phyloP scores from a whole-genome alignment of 2,329 filamentous ascomycete species.

The Coniochaeta pulveracea region DNA sequence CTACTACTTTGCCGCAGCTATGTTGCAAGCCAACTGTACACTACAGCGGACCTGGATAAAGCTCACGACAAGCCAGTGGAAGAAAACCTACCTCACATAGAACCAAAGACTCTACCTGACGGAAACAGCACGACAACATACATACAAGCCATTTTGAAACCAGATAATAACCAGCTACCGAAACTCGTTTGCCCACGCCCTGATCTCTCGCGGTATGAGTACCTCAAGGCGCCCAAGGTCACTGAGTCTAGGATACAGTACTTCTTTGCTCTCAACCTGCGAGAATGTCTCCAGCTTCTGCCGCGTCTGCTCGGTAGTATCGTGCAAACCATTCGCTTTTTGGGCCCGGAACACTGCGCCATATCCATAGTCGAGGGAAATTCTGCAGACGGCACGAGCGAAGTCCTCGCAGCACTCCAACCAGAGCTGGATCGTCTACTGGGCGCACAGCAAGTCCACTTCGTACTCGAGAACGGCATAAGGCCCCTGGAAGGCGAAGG shows the following conservation, averaged over 20 bases:
- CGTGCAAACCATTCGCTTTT: conserved; percentile 3
- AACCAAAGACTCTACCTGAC: too few species aligned
- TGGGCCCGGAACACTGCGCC: conserved; percentile 4
- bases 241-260: background rate
- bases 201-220: background rate
- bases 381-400: conserved; percentile 1
- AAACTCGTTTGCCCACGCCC: background rate
- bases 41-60: too few species aligned
- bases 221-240: background rate
- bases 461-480: background rate
- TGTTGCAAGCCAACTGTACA: too few species aligned
- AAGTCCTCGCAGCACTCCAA: conserved; percentile 1
- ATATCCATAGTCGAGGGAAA: conserved; percentile 4
- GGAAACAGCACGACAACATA: too few species aligned
- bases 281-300: background rate
- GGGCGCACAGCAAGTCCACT: background rate
- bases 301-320: conserved; percentile 2
- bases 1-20: too few species aligned
- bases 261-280: conserved; percentile 2
- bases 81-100: too few species aligned
- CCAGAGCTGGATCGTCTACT: background rate
- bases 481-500: conserved; percentile 1
- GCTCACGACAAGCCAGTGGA: too few species aligned
- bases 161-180: background rate
- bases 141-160: background rate